Base-by-base conservation (phyloP, 176 grass and related monocot genomes). In the Rhynchospora tenuis region DNA sequence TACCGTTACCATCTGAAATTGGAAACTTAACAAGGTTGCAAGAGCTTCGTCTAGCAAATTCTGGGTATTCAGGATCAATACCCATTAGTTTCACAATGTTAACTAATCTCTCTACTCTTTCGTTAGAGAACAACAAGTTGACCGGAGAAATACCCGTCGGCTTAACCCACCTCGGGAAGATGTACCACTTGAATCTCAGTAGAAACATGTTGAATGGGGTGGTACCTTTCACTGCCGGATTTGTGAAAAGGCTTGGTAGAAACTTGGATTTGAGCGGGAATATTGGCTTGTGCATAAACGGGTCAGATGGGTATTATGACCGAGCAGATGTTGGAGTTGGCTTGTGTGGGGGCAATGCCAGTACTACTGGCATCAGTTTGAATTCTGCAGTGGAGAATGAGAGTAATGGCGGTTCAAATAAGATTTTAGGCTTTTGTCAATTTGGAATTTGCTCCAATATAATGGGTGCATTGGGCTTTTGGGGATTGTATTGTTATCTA, bases 151-250 rank as follows among this genome's bases (percentile, higher is more conserved):
- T 98, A 62, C 95, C 96, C 5, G 84, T 84, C 26, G 96, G 88
- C 11, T 83, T 98, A 13, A 90, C 84, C 72, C 60, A 82, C 45
- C 91, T 98, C 52, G 71, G 58, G 1, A 90, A 90, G 89, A 92
- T 99, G 78, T 99, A 99, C 89, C 93, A 99, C 59, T 77, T 99
- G 59, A 99, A 99, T 86, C 84, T 99, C 50, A 99, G 96, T 91
- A 95, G 90, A 87, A 99, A 99, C 38, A 90, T 89, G 83, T 86
- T 99, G 7, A 88, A 80, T 83, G 96, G 96, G 0, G 83, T 92
- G 58, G 91, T 95, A 63, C 96, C 96, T 22, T 99, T 99, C 84
- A 87, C 85, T 72, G 87, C 83, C 57, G 88, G 82, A 19, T 99
- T 99, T 81, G 64, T 95, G 44, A 83, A 81, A 44, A 90, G 91